These are phyloP conservation scores for Chlamydomonas schloesseri DNA, from an alignment of 139 green algal genomes.

Conservation along the genomic window DNA sequence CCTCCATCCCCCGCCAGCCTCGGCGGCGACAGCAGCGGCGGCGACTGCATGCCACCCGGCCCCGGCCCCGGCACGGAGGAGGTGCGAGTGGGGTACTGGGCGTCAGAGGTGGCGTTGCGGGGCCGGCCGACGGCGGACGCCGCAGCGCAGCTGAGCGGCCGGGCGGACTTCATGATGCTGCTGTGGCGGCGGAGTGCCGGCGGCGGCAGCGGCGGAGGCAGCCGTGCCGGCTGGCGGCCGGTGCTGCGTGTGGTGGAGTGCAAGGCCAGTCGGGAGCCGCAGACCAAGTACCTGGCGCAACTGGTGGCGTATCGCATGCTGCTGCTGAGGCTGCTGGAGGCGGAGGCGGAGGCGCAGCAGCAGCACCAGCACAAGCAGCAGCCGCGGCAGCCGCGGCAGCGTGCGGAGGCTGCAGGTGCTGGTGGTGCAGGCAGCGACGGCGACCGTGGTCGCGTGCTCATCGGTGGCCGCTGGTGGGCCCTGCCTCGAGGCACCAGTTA, in stretches of 20 bases:
- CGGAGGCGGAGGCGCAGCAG: too few species aligned
- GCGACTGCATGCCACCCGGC: neutral
- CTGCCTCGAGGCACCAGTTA: neutral
- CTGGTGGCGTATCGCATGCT: constrained; percentile 25
- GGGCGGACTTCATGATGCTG: constrained; percentile 30
- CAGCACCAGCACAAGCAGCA: too few species aligned
- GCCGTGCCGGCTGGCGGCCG: neutral
- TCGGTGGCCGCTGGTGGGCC: neutral
- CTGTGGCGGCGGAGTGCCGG: constrained; percentile 19
- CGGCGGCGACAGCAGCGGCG: neutral
- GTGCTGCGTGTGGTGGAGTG: constrained; percentile 37
- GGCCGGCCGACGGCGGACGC: neutral
- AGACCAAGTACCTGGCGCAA: constrained; percentile 20
- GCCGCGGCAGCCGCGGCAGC: too few species aligned
- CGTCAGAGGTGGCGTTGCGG: constrained; percentile 7
- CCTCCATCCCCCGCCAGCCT: neutral
- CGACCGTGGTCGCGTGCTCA: neutral
- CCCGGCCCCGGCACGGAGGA: too few species aligned
- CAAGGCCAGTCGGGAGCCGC: constrained; percentile 18
- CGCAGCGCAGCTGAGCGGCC: neutral
- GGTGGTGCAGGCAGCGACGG: neutral
- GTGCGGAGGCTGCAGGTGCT: too few species aligned
- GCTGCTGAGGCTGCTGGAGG: neutral
- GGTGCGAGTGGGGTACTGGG: constrained; percentile 1
- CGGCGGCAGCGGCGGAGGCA: too few species aligned